Base-by-base conservation (phyloP, 2,329 filamentous ascomycete genomes). In the Claviceps pusilla region DNA sequence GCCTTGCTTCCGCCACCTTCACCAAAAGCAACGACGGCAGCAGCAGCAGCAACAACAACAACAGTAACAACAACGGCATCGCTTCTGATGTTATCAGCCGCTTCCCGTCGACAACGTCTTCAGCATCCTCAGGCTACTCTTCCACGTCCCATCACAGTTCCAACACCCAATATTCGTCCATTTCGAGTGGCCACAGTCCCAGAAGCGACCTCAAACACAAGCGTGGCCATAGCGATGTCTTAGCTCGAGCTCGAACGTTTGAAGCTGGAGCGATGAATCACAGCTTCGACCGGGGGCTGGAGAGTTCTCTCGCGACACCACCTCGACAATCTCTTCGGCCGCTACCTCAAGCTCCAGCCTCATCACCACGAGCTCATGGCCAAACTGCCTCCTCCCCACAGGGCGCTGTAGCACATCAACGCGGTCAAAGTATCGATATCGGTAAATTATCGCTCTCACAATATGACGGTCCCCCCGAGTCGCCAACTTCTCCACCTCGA, bases 311-410 rank as follows among this genome's bases (percentile, higher is more conserved):
- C 64, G 81, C 79, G 60, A 84, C 77, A 60, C 78, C 86, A 56
- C 83, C 86, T 57, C 84, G 89, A 53, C 85, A 87, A 63, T 89
- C 87, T 28, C 73, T 95, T 57, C 82, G 88, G 50, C 86, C 86
- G 29, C 75, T 89, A 7, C 80, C 84, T 3, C 85, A 87, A 64
- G 73, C 79, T 1, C 84, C 86, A 3, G 78, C 74, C 16, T 61
- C 72, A 7, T 67, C 70, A 16, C 63, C 71, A 14, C 67, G 71
- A 48, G 66, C 75, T 33, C 66, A 73, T 11, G 62, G 45, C 60
- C 42, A 61, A 64, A 52, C 58, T 62, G 41, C 61, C 63, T 33
- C 61, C 63, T 33, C 59, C 54, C 39, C 58, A 58, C 54, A 19
- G 24, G 50, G 46, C 39, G 48, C 57, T 29, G 48, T 51, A 53